These are phyloP conservation scores for Canavalia ensiformis DNA, from an alignment of 306 rosid species.

Conservation along the genomic window DNA sequence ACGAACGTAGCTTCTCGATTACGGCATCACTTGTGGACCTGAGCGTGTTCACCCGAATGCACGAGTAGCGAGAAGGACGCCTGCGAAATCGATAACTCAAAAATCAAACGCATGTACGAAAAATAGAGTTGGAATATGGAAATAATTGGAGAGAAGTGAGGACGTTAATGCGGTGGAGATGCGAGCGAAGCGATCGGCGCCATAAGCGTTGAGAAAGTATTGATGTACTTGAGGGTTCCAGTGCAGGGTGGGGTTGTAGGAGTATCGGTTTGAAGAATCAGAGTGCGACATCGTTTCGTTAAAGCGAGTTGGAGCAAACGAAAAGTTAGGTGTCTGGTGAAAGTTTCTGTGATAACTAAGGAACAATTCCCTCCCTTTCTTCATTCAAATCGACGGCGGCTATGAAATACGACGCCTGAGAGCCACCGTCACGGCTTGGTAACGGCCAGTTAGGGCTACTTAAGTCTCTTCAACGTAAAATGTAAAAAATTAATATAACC, in stretches of 20 bases:
- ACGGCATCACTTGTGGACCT: slow-evolving; percentile 69
- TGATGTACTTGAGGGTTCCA: slow-evolving; percentile 76
- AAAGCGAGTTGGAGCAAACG: background rate
- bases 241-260: slow-evolving; percentile 66
- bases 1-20: slow-evolving; percentile 59
- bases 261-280: slow-evolving; percentile 57
- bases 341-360: slow-evolving; percentile 40
- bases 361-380: slow-evolving; percentile 69
- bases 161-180: slow-evolving; percentile 87
- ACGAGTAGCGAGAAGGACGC: slow-evolving; percentile 90
- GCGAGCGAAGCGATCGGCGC: slow-evolving; percentile 73
- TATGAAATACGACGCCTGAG: background rate
- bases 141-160: background rate
- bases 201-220: slow-evolving; percentile 80
- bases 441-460: slow-evolving; percentile 1
- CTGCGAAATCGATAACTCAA: slow-evolving; percentile 46
- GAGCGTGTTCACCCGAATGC: slow-evolving; percentile 82
- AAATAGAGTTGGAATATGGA: background rate
- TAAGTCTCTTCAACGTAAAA: background rate
- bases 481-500: background rate
- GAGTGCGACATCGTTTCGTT: slow-evolving; percentile 56
- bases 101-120: background rate
- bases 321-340: slow-evolving; percentile 45
- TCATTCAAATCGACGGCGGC: slow-evolving; percentile 64
- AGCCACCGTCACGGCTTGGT: background rate